Conservation (phyloP, 805 yeast species). For the Spathaspora hagerdaliae region DNA sequence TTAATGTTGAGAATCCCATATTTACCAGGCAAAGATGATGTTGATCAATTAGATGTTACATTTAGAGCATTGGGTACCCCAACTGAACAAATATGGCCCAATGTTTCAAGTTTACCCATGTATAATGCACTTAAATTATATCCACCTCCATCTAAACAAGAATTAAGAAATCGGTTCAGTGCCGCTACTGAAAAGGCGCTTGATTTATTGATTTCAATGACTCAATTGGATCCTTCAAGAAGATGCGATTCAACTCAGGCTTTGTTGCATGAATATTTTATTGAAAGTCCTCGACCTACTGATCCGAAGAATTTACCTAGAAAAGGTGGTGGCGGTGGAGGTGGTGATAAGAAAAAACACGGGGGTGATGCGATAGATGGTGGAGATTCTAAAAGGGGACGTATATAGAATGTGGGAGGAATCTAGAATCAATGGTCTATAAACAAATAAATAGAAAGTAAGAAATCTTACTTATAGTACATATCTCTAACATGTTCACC, state of each 20-base stretch:
- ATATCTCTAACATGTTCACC: slow-evolving; percentile 60
- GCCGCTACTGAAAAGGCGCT: slow-evolving; percentile 88
- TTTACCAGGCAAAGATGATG: slow-evolving; percentile 86
- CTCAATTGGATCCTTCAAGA: slow-evolving; percentile 72
- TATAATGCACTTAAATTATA: slow-evolving; percentile 71
- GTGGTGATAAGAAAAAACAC: slow-evolving; percentile 4
- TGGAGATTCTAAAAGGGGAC: slow-evolving; percentile 14
- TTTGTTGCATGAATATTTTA: slow-evolving; percentile 62
- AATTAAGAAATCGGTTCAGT: slow-evolving; percentile 74
- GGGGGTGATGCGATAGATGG: slow-evolving; percentile 8
- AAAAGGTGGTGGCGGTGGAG: slow-evolving; percentile 10
- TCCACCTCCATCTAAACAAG: slow-evolving; percentile 80
- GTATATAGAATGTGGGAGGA: background rate
- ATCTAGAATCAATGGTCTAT: background rate
- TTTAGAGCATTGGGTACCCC: slow-evolving; percentile 96
- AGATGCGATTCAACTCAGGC: slow-evolving; percentile 66
- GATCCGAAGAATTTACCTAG: slow-evolving; percentile 62
- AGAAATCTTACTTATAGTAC: slow-evolving; percentile 13
- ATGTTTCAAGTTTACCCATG: slow-evolving; percentile 72
- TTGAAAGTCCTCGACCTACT: slow-evolving; percentile 73
- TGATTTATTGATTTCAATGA: slow-evolving; percentile 67
- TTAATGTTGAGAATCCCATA: slow-evolving; percentile 93
- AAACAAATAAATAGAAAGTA: too few species aligned
- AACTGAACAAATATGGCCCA: slow-evolving; percentile 87
- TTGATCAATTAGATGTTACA: slow-evolving; percentile 88